phyloP scores from a whole-genome alignment of 2,329 filamentous ascomycete genomes.

The Leptographium flavum region DNA sequence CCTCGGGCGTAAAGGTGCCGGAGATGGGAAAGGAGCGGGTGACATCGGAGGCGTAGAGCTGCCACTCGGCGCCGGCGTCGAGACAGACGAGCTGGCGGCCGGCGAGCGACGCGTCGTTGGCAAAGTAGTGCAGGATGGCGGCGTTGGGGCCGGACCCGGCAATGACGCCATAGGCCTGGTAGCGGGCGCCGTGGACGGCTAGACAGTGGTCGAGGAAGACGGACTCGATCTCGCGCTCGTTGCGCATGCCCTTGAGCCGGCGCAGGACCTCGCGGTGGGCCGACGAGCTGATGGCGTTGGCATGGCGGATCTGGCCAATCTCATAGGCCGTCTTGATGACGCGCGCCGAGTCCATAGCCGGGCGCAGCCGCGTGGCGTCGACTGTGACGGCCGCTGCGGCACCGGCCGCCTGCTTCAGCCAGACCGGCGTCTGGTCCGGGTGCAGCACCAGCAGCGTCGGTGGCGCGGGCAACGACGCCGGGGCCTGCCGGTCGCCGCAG shows the following conservation, averaged over 20 bases:
- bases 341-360: slow-evolving; percentile 66
- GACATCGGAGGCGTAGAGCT: slow-evolving; percentile 78
- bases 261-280: slow-evolving; percentile 64
- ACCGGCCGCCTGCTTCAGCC: not conserved
- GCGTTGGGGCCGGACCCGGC: slow-evolving; percentile 73
- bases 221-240: slow-evolving; percentile 75
- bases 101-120: slow-evolving; percentile 59
- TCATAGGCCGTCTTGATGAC: slow-evolving; percentile 81
- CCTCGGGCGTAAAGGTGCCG: slow-evolving; percentile 53
- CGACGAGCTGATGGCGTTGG: slow-evolving; percentile 63
- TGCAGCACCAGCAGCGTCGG: slow-evolving; percentile 31
- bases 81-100: slow-evolving; percentile 64
- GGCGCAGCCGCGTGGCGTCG: slow-evolving; percentile 40
- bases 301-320: slow-evolving; percentile 64
- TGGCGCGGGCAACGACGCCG: not conserved
- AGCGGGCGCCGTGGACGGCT: slow-evolving; percentile 49
- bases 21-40: slow-evolving; percentile 75
- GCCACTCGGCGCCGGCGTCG: slow-evolving; percentile 77
- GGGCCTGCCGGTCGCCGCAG: slow-evolving; percentile 8
- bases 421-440: slow-evolving; percentile 14
- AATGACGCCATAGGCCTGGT: slow-evolving; percentile 81
- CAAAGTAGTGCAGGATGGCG: slow-evolving; percentile 72
- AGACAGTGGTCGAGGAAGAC: slow-evolving; percentile 62
- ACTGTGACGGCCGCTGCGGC: slow-evolving; percentile 16
- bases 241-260: slow-evolving; percentile 46